Percentiles rank a stretch among this genome's conserved stretches.
Evolutionary conservation across 306 rosid species (phyloP).

Genomic region (Pterocarpus santalinus): DNA sequence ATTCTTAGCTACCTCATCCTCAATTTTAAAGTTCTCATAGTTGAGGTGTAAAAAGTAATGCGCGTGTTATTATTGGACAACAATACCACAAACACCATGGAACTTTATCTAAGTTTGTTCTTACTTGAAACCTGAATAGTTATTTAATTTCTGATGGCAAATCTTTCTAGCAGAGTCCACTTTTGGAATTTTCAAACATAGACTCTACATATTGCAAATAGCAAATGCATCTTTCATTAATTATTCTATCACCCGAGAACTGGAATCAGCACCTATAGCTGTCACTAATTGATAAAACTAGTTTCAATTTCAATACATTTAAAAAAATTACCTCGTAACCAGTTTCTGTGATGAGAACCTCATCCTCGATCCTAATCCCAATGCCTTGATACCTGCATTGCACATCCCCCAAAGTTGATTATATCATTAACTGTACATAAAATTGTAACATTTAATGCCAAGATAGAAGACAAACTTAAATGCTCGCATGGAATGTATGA

Average conservation of each 20-base stretch:
- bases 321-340: conserved; percentile 69
- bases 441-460: conserved; percentile 47
- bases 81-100: neutral
- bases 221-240: conserved; percentile 1
- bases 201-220: neutral
- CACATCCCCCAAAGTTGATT: conserved; percentile 44
- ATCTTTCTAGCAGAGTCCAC: neutral
- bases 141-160: neutral
- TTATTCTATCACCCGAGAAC: conserved; percentile 22
- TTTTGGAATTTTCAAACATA: conserved; percentile 12
- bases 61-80: too few relatives aligned
- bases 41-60: too few relatives aligned
- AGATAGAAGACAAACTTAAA: conserved; percentile 39
- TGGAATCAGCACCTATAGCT: conserved; percentile 17
- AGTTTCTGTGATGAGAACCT: conserved; percentile 80
- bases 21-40: too few relatives aligned
- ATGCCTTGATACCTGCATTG: conserved; percentile 75
- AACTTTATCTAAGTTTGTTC: neutral
- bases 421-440: neutral
- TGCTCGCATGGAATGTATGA: conserved; percentile 23
- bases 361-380: conserved; percentile 96
- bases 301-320: conserved; percentile 1
- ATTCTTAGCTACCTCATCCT: too few relatives aligned
- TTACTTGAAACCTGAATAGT: neutral
- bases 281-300: conserved; percentile 17